Evolutionary conservation across 2,329 filamentous ascomycete genomes (phyloP).

Genomic region (Leptographium radiaticola): DNA sequence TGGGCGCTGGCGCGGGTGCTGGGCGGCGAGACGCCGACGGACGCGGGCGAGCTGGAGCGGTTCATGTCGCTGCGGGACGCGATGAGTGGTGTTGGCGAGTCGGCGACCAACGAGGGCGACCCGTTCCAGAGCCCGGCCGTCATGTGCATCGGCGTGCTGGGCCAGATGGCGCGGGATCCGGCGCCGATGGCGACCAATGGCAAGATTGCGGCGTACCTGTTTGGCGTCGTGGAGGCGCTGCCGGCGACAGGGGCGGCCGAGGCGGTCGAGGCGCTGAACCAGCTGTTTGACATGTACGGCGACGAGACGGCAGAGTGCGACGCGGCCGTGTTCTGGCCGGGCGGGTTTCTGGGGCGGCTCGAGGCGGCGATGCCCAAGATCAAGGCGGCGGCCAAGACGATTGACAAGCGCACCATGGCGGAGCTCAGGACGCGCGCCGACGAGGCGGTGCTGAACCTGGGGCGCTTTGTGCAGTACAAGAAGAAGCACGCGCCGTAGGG

Average conservation of each 20-base stretch:
- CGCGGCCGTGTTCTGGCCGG: slow-evolving; percentile 49
- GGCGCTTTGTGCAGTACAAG: slow-evolving; percentile 52
- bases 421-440: slow-evolving; percentile 48
- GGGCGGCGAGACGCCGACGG: slow-evolving; percentile 32
- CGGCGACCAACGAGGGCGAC: slow-evolving; percentile 25
- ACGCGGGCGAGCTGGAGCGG: slow-evolving; percentile 42
- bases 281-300: slow-evolving; percentile 54
- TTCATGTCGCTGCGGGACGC: slow-evolving; percentile 55
- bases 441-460: slow-evolving; percentile 47
- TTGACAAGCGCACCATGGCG: slow-evolving; percentile 44
- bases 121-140: slow-evolving; percentile 50
- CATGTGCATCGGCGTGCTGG: slow-evolving; percentile 54
- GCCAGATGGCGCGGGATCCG: slow-evolving; percentile 45
- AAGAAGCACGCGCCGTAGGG: slow-evolving; percentile 29
- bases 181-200: slow-evolving; percentile 42
- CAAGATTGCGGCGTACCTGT: slow-evolving; percentile 49
- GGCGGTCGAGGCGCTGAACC: slow-evolving; percentile 50
- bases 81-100: slow-evolving; percentile 5
- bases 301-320: slow-evolving; percentile 47
- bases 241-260: slow-evolving; percentile 43
- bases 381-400: slow-evolving; percentile 41
- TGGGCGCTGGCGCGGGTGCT: slow-evolving; percentile 51
- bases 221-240: slow-evolving; percentile 36
- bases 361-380: slow-evolving; percentile 40
- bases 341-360: slow-evolving; percentile 45